phyloP scores from a whole-genome alignment of 176 grass and related monocot genomes.

The Oryza glaberrima region DNA sequence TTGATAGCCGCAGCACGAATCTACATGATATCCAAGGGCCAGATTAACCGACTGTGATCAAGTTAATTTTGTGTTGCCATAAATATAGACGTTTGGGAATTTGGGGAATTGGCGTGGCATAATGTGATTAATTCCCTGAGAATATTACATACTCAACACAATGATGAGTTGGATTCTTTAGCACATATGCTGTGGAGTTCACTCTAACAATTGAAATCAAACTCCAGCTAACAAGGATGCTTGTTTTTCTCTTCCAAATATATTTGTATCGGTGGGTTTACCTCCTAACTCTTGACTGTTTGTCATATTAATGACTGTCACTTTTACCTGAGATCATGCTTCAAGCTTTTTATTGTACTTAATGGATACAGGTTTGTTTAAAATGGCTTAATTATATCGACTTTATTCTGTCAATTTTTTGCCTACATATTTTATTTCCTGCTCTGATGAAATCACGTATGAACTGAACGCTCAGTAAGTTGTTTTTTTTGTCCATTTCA shows the following conservation, averaged over 20 bases:
- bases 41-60: no score
- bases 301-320: neutral
- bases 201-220: neutral
- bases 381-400: conserved; percentile 9
- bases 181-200: neutral
- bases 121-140: neutral
- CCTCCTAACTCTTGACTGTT: neutral
- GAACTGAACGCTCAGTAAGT: neutral
- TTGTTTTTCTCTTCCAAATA: no score
- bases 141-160: neutral
- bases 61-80: no score
- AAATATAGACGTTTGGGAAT: neutral
- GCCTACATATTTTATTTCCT: neutral
- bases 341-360: conserved; percentile 6
- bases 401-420: neutral
- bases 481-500: neutral
- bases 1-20: no score
- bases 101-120: neutral
- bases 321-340: conserved; percentile 7
- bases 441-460: conserved; percentile 5
- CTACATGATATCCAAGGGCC: no score
- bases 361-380: conserved; percentile 3
- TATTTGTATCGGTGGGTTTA: neutral
- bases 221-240: neutral
- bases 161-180: no score